These are phyloP conservation scores for Adansonia grandidieri DNA, from an alignment of 441 rosid species.

Conservation along the genomic window DNA sequence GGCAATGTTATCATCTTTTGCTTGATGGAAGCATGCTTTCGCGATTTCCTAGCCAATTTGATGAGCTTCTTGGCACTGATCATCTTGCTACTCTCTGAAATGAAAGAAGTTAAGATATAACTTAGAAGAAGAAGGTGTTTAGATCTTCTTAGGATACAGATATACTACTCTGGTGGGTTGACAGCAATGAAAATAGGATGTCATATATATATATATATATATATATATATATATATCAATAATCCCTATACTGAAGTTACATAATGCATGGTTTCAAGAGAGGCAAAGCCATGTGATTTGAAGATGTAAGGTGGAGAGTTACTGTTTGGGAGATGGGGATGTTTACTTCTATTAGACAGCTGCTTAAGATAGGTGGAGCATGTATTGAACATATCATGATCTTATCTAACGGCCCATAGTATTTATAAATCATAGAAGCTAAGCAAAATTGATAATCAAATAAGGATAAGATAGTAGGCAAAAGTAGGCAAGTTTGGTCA, in stretches of 20 bases:
- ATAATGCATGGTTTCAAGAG: background rate
- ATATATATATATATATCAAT: background rate
- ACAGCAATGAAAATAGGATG: background rate
- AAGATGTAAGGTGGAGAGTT: background rate
- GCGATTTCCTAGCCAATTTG: conserved; percentile 36
- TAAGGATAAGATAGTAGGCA: background rate
- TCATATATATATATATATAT: no score
- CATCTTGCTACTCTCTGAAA: conserved; percentile 16
- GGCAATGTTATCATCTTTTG: conserved; percentile 20
- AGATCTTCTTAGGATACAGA: background rate
- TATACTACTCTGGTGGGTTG: background rate
- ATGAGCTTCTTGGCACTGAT: conserved; percentile 26
- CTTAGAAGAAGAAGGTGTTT: background rate
- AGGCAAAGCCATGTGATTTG: conserved; percentile 8
- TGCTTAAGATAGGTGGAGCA: background rate
- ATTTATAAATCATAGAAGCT: background rate
- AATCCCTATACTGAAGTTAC: background rate
- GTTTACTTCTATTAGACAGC: background rate
- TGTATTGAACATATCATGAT: background rate
- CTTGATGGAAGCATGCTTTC: conserved; percentile 16
- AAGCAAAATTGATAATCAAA: background rate
- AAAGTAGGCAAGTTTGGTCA: background rate
- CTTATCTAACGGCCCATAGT: background rate
- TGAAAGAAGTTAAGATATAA: background rate
- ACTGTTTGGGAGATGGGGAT: background rate